phyloP scores from a whole-genome alignment of 2,329 filamentous ascomycete species.

The Beauveria pseudobassiana region DNA sequence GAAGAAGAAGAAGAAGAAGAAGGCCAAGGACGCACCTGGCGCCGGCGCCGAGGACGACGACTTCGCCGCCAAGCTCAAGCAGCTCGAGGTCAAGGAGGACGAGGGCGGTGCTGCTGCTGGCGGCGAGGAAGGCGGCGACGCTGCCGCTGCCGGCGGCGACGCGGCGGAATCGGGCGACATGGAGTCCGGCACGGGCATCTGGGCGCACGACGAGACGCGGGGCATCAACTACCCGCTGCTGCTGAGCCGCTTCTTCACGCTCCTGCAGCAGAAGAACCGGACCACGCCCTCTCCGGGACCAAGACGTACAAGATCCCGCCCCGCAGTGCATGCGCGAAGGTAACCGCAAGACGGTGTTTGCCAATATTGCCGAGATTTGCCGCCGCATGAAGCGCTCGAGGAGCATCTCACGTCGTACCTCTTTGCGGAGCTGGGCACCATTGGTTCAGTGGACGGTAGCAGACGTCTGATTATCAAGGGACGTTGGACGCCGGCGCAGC shows the following conservation, averaged over 20 bases:
- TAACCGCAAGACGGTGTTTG: constrained; percentile 99
- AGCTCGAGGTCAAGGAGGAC: constrained; percentile 58
- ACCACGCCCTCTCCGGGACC: constrained; percentile 78
- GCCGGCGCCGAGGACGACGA: constrained; percentile 51
- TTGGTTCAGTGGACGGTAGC: constrained; percentile 87
- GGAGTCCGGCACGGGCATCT: constrained; percentile 83
- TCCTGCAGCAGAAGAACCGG: constrained; percentile 92
- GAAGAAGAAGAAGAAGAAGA: constrained; percentile 60
- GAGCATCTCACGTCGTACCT: constrained; percentile 96
- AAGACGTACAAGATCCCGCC: constrained; percentile 99
- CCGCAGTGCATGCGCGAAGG: constrained; percentile 98
- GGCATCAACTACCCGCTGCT: constrained; percentile 79
- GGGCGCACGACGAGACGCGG: constrained; percentile 71
- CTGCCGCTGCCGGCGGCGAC: constrained; percentile 51
- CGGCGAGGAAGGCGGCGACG: constrained; percentile 46
- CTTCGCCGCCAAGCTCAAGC: constrained; percentile 53
- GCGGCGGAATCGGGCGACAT: constrained; percentile 49
- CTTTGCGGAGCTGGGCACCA: constrained; percentile 96
- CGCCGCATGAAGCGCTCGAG: constrained; percentile 98
- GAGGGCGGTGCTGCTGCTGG: constrained; percentile 39
- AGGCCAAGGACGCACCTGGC: constrained; percentile 39
- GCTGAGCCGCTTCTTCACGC: constrained; percentile 86
- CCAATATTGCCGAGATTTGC: constrained; percentile 97
- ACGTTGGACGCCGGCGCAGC: constrained; percentile 99
- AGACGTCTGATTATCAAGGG: constrained; percentile 96